Evolutionary conservation across 75 land plant genomes (phyloP).

Genomic region (Ceratopteris richardii): DNA sequence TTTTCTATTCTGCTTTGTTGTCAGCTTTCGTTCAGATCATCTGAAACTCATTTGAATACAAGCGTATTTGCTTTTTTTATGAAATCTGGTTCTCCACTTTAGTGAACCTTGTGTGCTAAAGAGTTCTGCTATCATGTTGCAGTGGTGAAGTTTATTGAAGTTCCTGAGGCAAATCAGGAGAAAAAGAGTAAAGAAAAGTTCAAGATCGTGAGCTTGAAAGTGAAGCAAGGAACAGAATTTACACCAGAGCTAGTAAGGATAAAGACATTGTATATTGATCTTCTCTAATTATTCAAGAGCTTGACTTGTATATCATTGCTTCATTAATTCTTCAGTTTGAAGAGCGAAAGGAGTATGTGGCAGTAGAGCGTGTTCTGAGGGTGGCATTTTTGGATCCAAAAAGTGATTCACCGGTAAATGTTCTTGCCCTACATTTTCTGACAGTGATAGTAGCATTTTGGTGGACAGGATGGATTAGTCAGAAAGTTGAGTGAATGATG

Average conservation of each 20-base stretch:
- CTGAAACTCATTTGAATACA: too few species aligned
- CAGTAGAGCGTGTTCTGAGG: slow-evolving; percentile 62
- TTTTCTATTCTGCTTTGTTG: too few species aligned
- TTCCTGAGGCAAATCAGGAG: slow-evolving; percentile 68
- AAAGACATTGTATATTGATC: neutral
- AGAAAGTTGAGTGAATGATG: too few species aligned
- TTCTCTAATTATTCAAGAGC: too few species aligned
- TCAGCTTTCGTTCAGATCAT: too few species aligned
- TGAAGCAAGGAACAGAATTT: slow-evolving; percentile 69
- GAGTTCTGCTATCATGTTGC: neutral
- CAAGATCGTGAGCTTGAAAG: slow-evolving; percentile 87
- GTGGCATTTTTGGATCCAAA: slow-evolving; percentile 74
- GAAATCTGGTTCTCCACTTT: too few species aligned
- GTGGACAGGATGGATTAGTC: too few species aligned
- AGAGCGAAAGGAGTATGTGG: slow-evolving; percentile 75
- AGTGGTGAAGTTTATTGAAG: slow-evolving; percentile 95
- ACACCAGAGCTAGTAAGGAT: slow-evolving; percentile 78
- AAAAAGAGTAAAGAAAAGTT: slow-evolving; percentile 86
- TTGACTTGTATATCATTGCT: too few species aligned
- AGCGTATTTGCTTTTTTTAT: too few species aligned
- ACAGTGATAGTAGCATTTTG: too few species aligned
- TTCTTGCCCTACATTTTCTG: neutral
- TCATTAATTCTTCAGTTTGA: slow-evolving; percentile 83
- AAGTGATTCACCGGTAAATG: slow-evolving; percentile 45
- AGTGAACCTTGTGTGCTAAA: too few species aligned